Conservation (phyloP, 2,329 filamentous ascomycete species). For the Myriosclerotinia duriaeana region DNA sequence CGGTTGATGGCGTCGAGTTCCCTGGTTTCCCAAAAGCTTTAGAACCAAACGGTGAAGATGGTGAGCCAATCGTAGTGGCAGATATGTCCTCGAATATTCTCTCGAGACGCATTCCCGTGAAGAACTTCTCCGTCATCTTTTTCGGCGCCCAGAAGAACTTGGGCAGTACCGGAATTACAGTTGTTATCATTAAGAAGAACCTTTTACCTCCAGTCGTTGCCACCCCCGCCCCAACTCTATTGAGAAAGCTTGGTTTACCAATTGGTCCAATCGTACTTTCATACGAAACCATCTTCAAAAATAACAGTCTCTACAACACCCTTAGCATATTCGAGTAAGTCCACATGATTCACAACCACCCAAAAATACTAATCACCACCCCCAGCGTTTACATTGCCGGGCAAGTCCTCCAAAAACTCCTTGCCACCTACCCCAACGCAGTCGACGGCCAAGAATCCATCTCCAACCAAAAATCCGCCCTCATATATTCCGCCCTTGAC, state of each 20-base stretch:
- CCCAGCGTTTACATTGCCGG: slow-evolving; percentile 80
- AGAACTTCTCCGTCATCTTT: slow-evolving; percentile 81
- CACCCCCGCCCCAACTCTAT: slow-evolving; percentile 65
- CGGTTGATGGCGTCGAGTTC: slow-evolving; percentile 90
- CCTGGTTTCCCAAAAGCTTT: slow-evolving; percentile 67
- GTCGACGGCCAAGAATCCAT: slow-evolving; percentile 75
- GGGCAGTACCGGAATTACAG: slow-evolving; percentile 80
- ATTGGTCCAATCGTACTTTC: slow-evolving; percentile 77
- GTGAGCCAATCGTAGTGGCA: slow-evolving; percentile 75
- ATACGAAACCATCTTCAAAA: slow-evolving; percentile 84
- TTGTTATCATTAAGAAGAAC: slow-evolving; percentile 79
- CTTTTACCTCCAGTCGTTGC: slow-evolving; percentile 67
- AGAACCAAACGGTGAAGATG: slow-evolving; percentile 56
- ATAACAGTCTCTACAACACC: slow-evolving; percentile 95
- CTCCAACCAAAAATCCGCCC: slow-evolving; percentile 68
- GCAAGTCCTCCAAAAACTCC: slow-evolving; percentile 77
- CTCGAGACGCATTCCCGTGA: slow-evolving; percentile 71
- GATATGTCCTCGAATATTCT: slow-evolving; percentile 97
- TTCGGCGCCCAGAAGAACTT: slow-evolving; percentile 96
- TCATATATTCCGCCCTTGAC: slow-evolving; percentile 78
- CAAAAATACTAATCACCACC: slow-evolving; percentile 20
- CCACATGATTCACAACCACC: slow-evolving; percentile 24
- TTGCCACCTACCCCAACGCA: slow-evolving; percentile 64
- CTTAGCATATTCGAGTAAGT: slow-evolving; percentile 80
- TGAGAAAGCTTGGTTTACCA: slow-evolving; percentile 73